Base-by-base conservation (phyloP, 352 stramenopile genomes). In the Elongisporangium undulatum region DNA sequence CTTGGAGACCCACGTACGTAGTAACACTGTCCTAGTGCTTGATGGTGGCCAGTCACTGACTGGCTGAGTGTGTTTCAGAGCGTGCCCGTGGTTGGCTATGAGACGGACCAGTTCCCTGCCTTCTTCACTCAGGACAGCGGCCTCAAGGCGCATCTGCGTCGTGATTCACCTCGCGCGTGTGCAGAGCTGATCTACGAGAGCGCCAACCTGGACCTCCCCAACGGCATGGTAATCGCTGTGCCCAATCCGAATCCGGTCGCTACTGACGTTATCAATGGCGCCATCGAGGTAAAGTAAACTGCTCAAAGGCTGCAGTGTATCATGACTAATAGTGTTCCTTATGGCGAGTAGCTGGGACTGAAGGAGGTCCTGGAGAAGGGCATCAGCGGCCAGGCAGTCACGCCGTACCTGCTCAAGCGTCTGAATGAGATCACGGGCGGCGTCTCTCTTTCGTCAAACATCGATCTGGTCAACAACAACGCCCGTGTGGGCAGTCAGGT, bases 401-500 rank as follows among this genome's bases (percentile, higher is more conserved):
- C 97, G 49, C 97, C 97, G 39, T 92, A 90, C 64, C 58, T 92
- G 54, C 66, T 93, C 41, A 91, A 90, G 65, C 74, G 84, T 4
- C 81, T 99, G 24, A 96, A 98, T 55, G 85, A 98, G 69, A 90
- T 97, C 64, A 99, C 97, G 24, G 74, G 81, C n/a, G 96, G 97
- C 38, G 72, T 66, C 13, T 97, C 88, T 12, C 83, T 99, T 22
- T 69, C 82, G 29, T 97, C 95, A 24, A 99, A 99, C 78, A 98
- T 99, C 53, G 85, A 96, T 16, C 75, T 99, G 19, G 96, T 99
- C 17, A 94, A 96, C 66, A 95, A 97, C 71, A 99, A 99, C 74
- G 97, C 97, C 13, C 75, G 73, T 45, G 75, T 99, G 23, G 97
- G 96, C 49, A 96, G 96, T 22, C 81, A 98, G 67, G 96, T 99